Evolutionary conservation across 225 moss, liverwort and hornwort genomes (phyloP), one percentile per base, ranked within the genome.

Genomic region (Rhytidiadelphus loreus): DNA sequence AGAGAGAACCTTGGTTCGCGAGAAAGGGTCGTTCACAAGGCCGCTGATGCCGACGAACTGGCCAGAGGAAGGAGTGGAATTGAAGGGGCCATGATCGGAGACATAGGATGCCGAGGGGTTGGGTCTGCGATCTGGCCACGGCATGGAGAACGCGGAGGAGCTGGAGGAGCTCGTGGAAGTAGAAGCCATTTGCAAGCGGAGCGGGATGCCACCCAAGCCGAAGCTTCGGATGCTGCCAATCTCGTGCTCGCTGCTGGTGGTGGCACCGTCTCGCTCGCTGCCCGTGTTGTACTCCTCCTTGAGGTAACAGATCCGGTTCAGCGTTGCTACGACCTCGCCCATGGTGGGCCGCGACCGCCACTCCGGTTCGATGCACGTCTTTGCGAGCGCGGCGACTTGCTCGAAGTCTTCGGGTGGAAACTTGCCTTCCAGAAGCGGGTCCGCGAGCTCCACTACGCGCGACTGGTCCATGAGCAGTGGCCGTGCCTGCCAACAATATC

Each of bases 331-430:
- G 21, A 92, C 93, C 50, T 93, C 93, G 53, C 93, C 93, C 93
- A 93, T 93, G n/a, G 93, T 93, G 25, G 93, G 93, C 59, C 93
- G 90, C 63, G 79, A 53, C 32, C 92, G 90, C 93, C 93, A 93
- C 81, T 93, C 92, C 2, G 92, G 92, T 33, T 90, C 93, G 32
- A 93, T 93, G 66, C 93, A 93, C 53, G 80, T 24, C 83, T 86
- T 87, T 32, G 93, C 93, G n/a, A 93, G 89, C 2, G 63, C 88
- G 6, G 93, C 93, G 9, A 93, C 93, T 65, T 89, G 89, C 64
- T 83, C 89, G 57, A 93, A 93, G 46, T 93, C 93, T 63, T 91
- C 90, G 0, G 28, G 43, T 7, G 88, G 72, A 24, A 68, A 93
- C 84, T 91, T 93, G 59, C 91, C 91, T 29, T 92, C 90, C 76